Conservation (phyloP, 2,329 filamentous ascomycete species). For the Fusarium secorum region DNA sequence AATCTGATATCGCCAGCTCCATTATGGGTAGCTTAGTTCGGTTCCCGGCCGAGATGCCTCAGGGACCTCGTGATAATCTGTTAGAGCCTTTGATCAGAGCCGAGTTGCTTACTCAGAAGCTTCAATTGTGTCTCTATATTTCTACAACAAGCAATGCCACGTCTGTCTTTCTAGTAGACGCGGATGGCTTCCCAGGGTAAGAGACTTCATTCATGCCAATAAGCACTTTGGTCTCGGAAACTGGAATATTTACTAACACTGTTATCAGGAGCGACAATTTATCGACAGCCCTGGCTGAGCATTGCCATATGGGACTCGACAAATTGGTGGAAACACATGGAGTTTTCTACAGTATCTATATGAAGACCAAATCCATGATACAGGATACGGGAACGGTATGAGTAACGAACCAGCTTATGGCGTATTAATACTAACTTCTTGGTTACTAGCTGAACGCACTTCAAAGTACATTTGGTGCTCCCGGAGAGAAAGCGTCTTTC, state of each 20-base stretch:
- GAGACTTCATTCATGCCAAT: background rate
- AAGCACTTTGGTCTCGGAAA: background rate
- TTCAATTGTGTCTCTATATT: background rate
- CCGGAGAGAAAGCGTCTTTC: background rate
- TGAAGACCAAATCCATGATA: background rate
- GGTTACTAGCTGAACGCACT: background rate
- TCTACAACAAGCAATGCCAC: background rate
- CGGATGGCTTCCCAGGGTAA: background rate
- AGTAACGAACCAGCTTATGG: background rate
- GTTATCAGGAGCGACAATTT: background rate
- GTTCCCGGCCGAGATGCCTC: background rate
- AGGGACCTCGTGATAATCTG: background rate
- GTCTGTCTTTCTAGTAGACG: background rate
- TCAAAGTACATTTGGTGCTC: background rate
- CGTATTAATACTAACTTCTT: background rate
- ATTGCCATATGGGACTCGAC: background rate
- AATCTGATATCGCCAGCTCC: background rate
- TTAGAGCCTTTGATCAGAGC: background rate
- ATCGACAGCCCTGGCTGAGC: background rate
- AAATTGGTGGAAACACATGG: background rate
- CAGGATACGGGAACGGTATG: background rate
- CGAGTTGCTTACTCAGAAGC: background rate
- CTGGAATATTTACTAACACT: background rate
- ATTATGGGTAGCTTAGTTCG: background rate
- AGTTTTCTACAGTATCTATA: background rate